A percentile compares a stretch with the other conserved stretches of the same genome.
Evolutionary conservation across 106 monocot species (phyloP).

Genomic region (Hemerocallis citrina): DNA sequence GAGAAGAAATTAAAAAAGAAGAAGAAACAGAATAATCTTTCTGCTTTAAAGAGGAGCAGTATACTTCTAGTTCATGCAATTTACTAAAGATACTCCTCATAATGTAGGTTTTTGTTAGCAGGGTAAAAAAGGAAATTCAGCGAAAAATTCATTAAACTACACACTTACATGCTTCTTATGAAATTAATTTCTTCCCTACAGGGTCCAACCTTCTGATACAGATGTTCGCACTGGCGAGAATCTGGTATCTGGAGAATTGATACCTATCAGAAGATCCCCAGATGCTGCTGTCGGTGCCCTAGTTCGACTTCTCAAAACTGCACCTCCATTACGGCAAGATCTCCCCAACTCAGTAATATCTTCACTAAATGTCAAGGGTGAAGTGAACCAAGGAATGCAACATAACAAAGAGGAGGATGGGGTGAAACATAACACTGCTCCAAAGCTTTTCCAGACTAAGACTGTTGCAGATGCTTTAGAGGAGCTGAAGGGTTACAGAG

Average conservation of each 20-base stretch:
- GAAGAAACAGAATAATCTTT: too few species aligned
- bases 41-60: too few species aligned
- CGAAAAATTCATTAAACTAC: too few species aligned
- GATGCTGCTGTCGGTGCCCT: slow-evolving; percentile 67
- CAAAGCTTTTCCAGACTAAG: slow-evolving; percentile 29
- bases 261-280: slow-evolving; percentile 30
- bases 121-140: too few species aligned
- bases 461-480: slow-evolving; percentile 54
- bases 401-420: slow-evolving; percentile 1
- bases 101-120: too few species aligned
- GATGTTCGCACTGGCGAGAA: slow-evolving; percentile 5
- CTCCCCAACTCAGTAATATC: not conserved
- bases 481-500: slow-evolving; percentile 42
- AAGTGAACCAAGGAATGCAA: slow-evolving; percentile 1
- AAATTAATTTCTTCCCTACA: slow-evolving; percentile 4
- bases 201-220: slow-evolving; percentile 18
- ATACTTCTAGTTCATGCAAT: too few species aligned
- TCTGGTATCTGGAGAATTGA: slow-evolving; percentile 13
- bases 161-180: too few species aligned
- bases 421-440: slow-evolving; percentile 1
- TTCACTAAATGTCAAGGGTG: slow-evolving; percentile 5
- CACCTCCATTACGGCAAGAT: slow-evolving; percentile 42
- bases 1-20: too few species aligned
- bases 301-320: slow-evolving; percentile 43
- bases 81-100: too few species aligned